Evolutionary conservation across 805 yeast species (phyloP), one percentile per base, ranked within the genome.

Genomic region (Yamadazyma philogaea): DNA sequence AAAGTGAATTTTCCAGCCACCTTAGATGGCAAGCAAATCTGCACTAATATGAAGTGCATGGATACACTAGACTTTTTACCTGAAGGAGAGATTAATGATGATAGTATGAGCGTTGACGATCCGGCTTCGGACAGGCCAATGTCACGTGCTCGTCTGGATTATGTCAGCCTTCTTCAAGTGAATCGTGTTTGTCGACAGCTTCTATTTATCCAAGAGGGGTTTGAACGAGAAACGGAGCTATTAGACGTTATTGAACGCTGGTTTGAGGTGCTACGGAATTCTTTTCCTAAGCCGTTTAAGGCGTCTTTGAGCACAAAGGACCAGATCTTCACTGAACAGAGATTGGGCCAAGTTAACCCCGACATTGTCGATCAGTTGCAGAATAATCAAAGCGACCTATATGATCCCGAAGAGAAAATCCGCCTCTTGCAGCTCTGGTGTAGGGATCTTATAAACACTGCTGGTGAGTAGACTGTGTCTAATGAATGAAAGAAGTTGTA

Each of bases 251-350:
- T 48, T 31, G 48, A 42, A 22, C 15, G 20, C 3, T 52, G 55
- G 55, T 12, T 45, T 14, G 26, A 19, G 3, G 34, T 40, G 22
- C 41, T 67, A 34, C 27, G 26, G 14, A 58, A 60, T 19, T 53
- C 64, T 1, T 49, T 65, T 12, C 73, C 74, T 2, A 44, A 49
- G 2, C 54, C 50, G 19, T 55, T 50, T n/a, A 58, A 53, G 34
- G 40, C 41, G 11, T 60, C 56, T 21, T 43, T 67, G 18, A 60
- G 69, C 31, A 68, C 66, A 31, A 64, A 60, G 37, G 71, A 65
- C 39, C 70, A 64, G 44, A 56, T 65, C 14, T 52, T 53, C n/a
- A 54, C 59, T 3, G 65, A 63, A 40, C 68, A 64, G 40, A 49
- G 61, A 36, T 59, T 60, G 3, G 67, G 54, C 34, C 52, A 17